A percentile compares a stretch with the other conserved stretches of the same genome.
Evolutionary conservation across 352 stramenopile genomes (phyloP).

Genomic region (Phytophthora macrochlamydospora): DNA sequence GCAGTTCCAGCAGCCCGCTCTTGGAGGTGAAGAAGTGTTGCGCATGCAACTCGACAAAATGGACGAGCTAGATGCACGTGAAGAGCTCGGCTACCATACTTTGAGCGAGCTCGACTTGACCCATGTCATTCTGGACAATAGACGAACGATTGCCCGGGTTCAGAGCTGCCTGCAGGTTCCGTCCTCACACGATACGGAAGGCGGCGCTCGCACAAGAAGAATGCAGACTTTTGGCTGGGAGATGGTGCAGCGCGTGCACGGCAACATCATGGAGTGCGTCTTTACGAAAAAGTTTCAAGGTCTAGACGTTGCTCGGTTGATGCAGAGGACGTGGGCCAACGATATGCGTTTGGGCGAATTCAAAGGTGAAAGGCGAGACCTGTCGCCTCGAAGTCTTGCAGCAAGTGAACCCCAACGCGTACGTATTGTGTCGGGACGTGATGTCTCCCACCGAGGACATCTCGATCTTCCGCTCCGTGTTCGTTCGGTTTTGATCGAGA

Average conservation of each 20-base stretch:
- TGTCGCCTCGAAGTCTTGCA: conserved; percentile 43
- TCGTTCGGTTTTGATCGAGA: conserved; percentile 49
- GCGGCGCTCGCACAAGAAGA: conserved; percentile 12
- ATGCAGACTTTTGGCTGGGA: conserved; percentile 43
- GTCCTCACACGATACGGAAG: conserved; percentile 23
- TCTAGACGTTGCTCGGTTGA: conserved; percentile 29
- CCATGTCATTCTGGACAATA: conserved; percentile 38
- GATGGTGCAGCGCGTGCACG: conserved; percentile 33
- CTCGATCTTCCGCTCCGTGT: conserved; percentile 41
- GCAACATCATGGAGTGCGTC: conserved; percentile 41
- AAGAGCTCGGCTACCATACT: conserved; percentile 38
- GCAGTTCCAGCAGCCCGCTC: conserved; percentile 21
- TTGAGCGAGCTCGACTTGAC: conserved; percentile 38
- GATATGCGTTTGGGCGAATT: conserved; percentile 41
- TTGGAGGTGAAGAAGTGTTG: conserved; percentile 9
- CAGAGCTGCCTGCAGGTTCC: conserved; percentile 24
- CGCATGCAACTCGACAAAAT: conserved; percentile 18
- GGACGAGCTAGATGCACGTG: conserved; percentile 27
- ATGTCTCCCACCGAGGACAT: conserved; percentile 35
- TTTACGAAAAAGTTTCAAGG: conserved; percentile 42
- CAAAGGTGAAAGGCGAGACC: conserved; percentile 47
- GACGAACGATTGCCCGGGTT: conserved; percentile 24
- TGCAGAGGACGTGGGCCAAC: conserved; percentile 48
- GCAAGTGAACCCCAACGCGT: conserved; percentile 35
- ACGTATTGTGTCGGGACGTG: conserved; percentile 41